Conservation (phyloP, 192 early-diverging fungal genomes). For the Phycomyces nitens region DNA sequence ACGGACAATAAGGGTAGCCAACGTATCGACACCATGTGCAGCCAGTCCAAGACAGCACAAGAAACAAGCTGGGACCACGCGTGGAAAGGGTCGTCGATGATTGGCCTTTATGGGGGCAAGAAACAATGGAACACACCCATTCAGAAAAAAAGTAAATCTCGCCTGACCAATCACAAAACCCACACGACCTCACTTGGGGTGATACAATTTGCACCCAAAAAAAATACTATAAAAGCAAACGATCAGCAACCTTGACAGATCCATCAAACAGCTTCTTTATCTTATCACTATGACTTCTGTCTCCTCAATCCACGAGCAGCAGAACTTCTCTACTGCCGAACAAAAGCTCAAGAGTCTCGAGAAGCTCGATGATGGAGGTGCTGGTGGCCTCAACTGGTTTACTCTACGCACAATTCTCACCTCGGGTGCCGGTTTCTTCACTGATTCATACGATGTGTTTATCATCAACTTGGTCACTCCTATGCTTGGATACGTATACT, state of each 20-base stretch:
- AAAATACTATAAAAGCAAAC: slow-evolving; percentile 8
- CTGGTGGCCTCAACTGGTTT: slow-evolving; percentile 54
- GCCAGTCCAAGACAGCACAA: too few species aligned
- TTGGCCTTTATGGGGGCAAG: too few species aligned
- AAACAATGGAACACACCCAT: too few species aligned
- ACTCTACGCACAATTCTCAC: slow-evolving; percentile 65
- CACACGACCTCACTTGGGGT: slow-evolving; percentile 23
- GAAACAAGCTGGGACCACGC: too few species aligned
- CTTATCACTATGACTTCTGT: slow-evolving; percentile 16
- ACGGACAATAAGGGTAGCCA: too few species aligned
- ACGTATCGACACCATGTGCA: too few species aligned
- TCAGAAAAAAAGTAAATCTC: too few species aligned
- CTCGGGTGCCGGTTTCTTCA: slow-evolving; percentile 79
- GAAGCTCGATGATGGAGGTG: slow-evolving; percentile 22
- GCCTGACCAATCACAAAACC: background rate
- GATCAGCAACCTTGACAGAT: slow-evolving; percentile 1
- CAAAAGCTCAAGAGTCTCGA: slow-evolving; percentile 24
- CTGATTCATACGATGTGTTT: slow-evolving; percentile 95
- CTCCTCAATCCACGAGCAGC: slow-evolving; percentile 3
- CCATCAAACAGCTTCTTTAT: background rate
- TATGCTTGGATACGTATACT: slow-evolving; percentile 79
- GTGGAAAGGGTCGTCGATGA: too few species aligned
- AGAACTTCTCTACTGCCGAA: slow-evolving; percentile 21
- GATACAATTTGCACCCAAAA: background rate
- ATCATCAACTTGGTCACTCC: slow-evolving; percentile 89